Evolutionary conservation across 2,329 filamentous ascomycete genomes (phyloP), one percentile per base, ranked within the genome.

Genomic region (Sarocladium kiliense): DNA sequence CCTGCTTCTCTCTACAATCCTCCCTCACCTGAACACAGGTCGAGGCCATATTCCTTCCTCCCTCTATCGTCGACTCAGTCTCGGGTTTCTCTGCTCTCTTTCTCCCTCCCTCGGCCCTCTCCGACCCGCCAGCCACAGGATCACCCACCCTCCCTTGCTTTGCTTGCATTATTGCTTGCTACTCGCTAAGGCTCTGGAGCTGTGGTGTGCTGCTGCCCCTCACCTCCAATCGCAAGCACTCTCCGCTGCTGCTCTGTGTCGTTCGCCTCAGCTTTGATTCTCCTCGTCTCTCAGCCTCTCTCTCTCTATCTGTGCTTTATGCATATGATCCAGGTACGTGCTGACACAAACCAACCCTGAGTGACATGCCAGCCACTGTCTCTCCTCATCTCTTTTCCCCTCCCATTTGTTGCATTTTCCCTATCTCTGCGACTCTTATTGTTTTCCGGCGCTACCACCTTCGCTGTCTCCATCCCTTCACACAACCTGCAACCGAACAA

Each of bases 121-220:
- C 44, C 44, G 44, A 47, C 44, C 44, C 44, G 44, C 44, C 39
- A 47, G 25, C 44, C 44, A 47, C 44, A 39, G n/a, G 36, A 39
- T 19, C 36, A 39, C n/a, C 36, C 36, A 39, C 18, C 36, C 36
- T 47, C 44, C 44, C 44, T 47, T 47, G 44, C 44, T 47, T 47
- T 47, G 44, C 12, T 16, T 47, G 44, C 44, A 47, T 47, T 47
- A 30, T 47, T 47, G 44, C n/a, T 47, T 47, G 44, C 44, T 47
- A 47, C 25, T 26, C 25, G 44, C 44, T 23, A 23, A 7, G 36
- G 36, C n/a, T 5, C 21, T 6, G 7, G 39, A 44, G 39, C 39
- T 44, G n/a, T n/a, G 3, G 39, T 44, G n/a, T 23, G 30, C 19
- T 30, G 41, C 41, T 47, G 44, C 44, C 44, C 44, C 44, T 47